phyloP scores from a whole-genome alignment of 2,329 filamentous ascomycete species.

The Ceratocystiopsis minuta region DNA sequence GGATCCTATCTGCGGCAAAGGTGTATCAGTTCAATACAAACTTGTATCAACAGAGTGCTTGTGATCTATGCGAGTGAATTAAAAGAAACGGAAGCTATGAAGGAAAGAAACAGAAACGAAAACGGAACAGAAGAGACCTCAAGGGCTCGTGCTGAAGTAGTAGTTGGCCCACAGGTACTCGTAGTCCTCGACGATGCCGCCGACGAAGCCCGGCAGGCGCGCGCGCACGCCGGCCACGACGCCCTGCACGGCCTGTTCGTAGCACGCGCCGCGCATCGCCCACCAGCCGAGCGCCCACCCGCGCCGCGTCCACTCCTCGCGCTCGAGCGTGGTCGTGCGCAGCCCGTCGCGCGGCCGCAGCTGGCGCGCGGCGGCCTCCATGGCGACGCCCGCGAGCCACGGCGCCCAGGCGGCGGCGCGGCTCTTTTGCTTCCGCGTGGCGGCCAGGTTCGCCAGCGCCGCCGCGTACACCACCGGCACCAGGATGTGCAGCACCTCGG shows the following conservation, averaged over 20 bases:
- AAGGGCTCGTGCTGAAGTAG: constrained; percentile 54
- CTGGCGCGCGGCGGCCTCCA: constrained; percentile 82
- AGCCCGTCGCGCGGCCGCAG: constrained; percentile 50
- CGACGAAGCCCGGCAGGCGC: constrained; percentile 63
- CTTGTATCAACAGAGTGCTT: no score
- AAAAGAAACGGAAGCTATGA: not conserved
- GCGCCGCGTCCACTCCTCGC: constrained; percentile 73
- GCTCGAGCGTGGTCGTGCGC: constrained; percentile 70
- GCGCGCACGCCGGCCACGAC: constrained; percentile 56
- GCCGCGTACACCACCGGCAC: constrained; percentile 75
- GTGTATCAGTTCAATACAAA: no score
- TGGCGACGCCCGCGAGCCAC: constrained; percentile 69
- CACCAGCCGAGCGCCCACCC: constrained; percentile 92
- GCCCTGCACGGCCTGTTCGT: constrained; percentile 74
- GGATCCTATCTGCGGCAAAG: no score
- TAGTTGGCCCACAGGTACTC: constrained; percentile 97
- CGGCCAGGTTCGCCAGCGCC: constrained; percentile 42
- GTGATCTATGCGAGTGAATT: not conserved
- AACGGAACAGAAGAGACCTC: constrained; percentile 1
- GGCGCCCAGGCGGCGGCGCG: constrained; percentile 66
- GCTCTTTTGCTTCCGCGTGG: not conserved
- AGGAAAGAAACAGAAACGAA: not conserved
- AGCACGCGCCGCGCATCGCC: constrained; percentile 91
- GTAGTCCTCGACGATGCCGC: constrained; percentile 83
- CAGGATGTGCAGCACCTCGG: constrained; percentile 83